phyloP scores from a whole-genome alignment of 2,329 filamentous ascomycete genomes.

The Neopestalotiopsis sp. region DNA sequence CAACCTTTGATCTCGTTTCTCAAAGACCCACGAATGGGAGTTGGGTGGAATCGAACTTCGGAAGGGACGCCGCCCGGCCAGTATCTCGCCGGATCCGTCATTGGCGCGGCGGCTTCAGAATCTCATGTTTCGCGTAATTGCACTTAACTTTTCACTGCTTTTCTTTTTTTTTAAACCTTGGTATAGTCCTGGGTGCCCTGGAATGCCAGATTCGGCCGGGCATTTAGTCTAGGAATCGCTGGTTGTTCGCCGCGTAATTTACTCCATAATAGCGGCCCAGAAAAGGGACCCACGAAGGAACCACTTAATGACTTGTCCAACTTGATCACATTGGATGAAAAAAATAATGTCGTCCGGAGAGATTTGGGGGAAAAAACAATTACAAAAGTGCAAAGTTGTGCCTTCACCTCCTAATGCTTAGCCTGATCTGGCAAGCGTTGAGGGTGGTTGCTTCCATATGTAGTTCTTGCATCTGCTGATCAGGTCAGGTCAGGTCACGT shows the following conservation, averaged over 20 bases:
- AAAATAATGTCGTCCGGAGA: not conserved
- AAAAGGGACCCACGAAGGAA: not conserved
- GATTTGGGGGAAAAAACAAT: not conserved
- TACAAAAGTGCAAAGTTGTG: not conserved
- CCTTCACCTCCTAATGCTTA: not conserved
- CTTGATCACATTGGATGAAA: conserved; percentile 1
- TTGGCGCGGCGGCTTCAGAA: not conserved
- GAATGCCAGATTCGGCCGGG: not conserved
- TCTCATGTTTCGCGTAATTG: not conserved
- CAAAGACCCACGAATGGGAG: not conserved
- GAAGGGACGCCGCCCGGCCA: conserved; percentile 6
- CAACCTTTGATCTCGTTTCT: conserved; percentile 4
- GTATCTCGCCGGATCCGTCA: conserved; percentile 8
- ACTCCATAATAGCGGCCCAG: not conserved
- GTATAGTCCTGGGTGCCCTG: not conserved
- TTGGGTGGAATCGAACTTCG: not conserved
- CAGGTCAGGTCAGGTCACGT: not conserved
- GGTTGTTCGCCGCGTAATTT: conserved; percentile 1
- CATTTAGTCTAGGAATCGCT: not conserved
- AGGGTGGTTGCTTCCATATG: not conserved
- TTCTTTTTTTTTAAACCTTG: not conserved
- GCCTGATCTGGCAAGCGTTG: not conserved
- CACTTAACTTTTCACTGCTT: not conserved
- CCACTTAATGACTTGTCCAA: not conserved
- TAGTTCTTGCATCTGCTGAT: not conserved